Percentiles rank a stretch among this genome's conserved stretches.
phyloP scores from a whole-genome alignment of 768 basidiomycete genomes.

The Tylopilus sp. region DNA sequence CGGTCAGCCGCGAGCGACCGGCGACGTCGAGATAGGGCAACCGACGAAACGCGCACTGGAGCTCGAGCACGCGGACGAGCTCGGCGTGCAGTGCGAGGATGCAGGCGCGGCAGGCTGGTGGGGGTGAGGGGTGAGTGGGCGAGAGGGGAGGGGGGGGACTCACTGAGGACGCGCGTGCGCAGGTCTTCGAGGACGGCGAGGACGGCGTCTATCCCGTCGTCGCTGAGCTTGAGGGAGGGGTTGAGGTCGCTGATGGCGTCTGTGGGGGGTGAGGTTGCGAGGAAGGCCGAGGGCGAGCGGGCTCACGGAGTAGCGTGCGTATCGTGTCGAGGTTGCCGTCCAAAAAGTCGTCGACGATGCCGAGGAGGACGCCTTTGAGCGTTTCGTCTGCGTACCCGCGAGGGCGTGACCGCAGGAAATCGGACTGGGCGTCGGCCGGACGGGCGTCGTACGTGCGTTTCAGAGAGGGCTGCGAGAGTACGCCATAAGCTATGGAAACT shows the following conservation, averaged over 20 bases:
- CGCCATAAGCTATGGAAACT: conserved; percentile 79
- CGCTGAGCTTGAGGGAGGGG: conserved; percentile 69
- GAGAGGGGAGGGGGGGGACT: neutral
- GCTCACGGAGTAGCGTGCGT: conserved; percentile 67
- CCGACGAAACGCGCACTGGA: conserved; percentile 71
- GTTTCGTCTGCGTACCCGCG: conserved; percentile 72
- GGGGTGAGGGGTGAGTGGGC: neutral
- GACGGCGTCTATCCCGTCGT: conserved; percentile 78
- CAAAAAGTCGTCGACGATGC: conserved; percentile 77
- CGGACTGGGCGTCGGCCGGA: conserved; percentile 38
- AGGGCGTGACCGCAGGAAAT: conserved; percentile 53
- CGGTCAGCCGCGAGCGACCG: conserved; percentile 70
- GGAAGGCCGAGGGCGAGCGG: neutral
- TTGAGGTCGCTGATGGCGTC: conserved; percentile 79
- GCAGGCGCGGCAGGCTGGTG: conserved; percentile 70
- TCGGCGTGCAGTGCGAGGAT: conserved; percentile 70
- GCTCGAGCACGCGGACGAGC: conserved; percentile 74
- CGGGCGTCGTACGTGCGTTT: conserved; percentile 66
- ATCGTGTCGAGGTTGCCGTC: conserved; percentile 88
- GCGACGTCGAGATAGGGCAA: conserved; percentile 77
- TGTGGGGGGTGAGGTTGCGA: conserved; percentile 32
- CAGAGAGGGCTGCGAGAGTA: conserved; percentile 70
- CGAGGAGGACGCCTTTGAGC: conserved; percentile 66
- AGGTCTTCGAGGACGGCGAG: conserved; percentile 65
- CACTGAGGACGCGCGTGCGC: conserved; percentile 73